Percentiles rank a stretch among this genome's conserved stretches.
Evolutionary conservation across 2,329 filamentous ascomycete genomes (phyloP).

Genomic region (Ophiostoma sp.): DNA sequence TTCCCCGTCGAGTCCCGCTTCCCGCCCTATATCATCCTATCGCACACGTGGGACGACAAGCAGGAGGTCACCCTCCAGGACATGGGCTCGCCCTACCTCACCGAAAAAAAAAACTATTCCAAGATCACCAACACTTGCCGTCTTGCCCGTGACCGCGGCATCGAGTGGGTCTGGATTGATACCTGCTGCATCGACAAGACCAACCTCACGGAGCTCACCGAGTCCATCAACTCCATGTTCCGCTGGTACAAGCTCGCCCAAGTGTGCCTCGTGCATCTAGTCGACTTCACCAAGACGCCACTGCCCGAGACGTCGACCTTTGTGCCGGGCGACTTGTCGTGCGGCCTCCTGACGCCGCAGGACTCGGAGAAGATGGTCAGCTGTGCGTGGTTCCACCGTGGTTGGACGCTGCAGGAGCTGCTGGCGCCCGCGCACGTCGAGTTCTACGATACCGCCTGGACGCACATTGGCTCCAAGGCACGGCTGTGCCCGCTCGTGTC

Average conservation of each 20-base stretch:
- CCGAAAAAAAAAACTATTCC: constrained; percentile 17
- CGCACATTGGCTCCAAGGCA: constrained; percentile 19
- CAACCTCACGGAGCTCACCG: constrained; percentile 25
- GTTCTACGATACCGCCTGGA: constrained; percentile 24
- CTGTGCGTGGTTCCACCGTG: constrained; percentile 25
- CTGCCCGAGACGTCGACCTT: not conserved
- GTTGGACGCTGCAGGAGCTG: constrained; percentile 28
- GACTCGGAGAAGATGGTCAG: not conserved
- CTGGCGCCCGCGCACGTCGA: constrained; percentile 22
- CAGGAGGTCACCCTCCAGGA: constrained; percentile 27
- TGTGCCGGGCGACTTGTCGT: not conserved
- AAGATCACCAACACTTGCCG: constrained; percentile 22
- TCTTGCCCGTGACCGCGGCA: constrained; percentile 10
- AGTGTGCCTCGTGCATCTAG: constrained; percentile 22
- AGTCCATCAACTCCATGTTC: constrained; percentile 27
- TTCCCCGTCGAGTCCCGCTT: constrained; percentile 17
- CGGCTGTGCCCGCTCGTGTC: constrained; percentile 13
- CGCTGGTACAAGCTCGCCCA: constrained; percentile 23
- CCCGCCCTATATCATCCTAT: constrained; percentile 25
- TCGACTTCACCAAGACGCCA: constrained; percentile 12
- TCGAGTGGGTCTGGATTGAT: constrained; percentile 25
- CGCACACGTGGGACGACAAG: constrained; percentile 26
- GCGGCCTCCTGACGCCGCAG: not conserved
- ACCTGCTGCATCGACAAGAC: constrained; percentile 28
- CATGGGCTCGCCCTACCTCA: constrained; percentile 19